Percentiles rank a stretch among this genome's conserved stretches.
phyloP scores from a whole-genome alignment of 1,284 basidiomycete species.

The Rhodotorula sp. region DNA sequence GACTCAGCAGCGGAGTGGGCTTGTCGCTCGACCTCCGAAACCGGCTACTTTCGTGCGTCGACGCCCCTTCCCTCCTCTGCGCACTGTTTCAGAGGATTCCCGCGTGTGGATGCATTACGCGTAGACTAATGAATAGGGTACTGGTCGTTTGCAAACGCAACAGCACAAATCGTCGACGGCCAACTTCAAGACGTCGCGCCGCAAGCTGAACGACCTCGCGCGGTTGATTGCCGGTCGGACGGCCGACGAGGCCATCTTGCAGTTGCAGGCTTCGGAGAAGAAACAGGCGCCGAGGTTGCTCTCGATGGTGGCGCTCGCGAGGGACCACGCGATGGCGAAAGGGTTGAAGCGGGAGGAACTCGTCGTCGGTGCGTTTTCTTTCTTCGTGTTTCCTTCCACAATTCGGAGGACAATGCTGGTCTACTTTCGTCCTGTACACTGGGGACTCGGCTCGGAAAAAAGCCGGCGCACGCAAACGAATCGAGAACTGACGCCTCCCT shows the following conservation, averaged over 20 bases:
- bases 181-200: constrained; percentile 87
- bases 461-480: background rate
- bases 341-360: constrained; percentile 70
- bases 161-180: constrained; percentile 89
- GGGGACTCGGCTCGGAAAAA: background rate
- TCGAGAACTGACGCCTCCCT: constrained; percentile 3
- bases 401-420: background rate
- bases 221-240: constrained; percentile 84
- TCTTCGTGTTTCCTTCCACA: background rate
- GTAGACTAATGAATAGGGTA: too few relatives aligned
- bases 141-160: too few relatives aligned
- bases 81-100: too few relatives aligned
- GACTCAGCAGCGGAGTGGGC: constrained; percentile 1
- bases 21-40: constrained; percentile 5
- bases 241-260: constrained; percentile 89
- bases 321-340: constrained; percentile 81
- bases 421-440: background rate
- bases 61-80: too few relatives aligned
- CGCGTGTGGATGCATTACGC: background rate
- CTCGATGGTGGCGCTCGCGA: constrained; percentile 82
- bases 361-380: constrained; percentile 67
- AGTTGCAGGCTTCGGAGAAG: constrained; percentile 64
- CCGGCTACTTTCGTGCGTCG: constrained; percentile 25
- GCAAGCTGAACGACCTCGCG: constrained; percentile 86
- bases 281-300: constrained; percentile 71